Evolutionary conservation across 306 rosid species (phyloP), one percentile per base, ranked within the genome.

Genomic region (Rosa persica): DNA sequence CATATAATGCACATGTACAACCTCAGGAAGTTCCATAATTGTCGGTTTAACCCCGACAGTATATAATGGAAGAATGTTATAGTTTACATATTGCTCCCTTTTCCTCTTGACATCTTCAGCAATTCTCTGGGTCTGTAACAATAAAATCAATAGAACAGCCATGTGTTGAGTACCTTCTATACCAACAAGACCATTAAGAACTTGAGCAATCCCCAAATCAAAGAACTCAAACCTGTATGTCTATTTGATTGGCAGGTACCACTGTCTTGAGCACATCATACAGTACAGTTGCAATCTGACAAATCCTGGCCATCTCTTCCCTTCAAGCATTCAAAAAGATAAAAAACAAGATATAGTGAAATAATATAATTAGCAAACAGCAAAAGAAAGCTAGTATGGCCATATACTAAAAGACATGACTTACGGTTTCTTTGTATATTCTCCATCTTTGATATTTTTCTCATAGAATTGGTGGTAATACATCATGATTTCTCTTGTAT

Each of bases 11-110:
- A 16, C 67, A 69, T 83, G 54, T 47, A 74, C 54, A 82, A 95
- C 99, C 99, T 89, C 97, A 1, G 96, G 90, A 84, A 93, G 90
- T 72, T 93, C 93, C 99, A 95, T 95, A 70, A 93, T 90, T 77
- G 83, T 83, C 17, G 97, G 98, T 85, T 84, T 93, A 87, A 89
- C 93, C 82, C 94, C 98, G 71, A 89, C 87, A 70, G 90, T 91
- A 86, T 90, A 86, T 73, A 92, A 78, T 49, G 98, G 98, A 81
- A 95, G 97, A 84, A 95, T 92, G 87, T 95, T 95, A 81, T 89
- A 91, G 88, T 87, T 90, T 62, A 84, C 89, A 74, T 84, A 86
- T 80, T 85, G 96, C 54, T 85, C 89, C 82, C 69, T 89, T 84
- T 87, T 92, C 67, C 77, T 83, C 70, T 81, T 84, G 70, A 95